These are phyloP conservation scores for Fusarium concolor DNA, from an alignment of 2,329 filamentous ascomycete genomes.

Conservation along the genomic window DNA sequence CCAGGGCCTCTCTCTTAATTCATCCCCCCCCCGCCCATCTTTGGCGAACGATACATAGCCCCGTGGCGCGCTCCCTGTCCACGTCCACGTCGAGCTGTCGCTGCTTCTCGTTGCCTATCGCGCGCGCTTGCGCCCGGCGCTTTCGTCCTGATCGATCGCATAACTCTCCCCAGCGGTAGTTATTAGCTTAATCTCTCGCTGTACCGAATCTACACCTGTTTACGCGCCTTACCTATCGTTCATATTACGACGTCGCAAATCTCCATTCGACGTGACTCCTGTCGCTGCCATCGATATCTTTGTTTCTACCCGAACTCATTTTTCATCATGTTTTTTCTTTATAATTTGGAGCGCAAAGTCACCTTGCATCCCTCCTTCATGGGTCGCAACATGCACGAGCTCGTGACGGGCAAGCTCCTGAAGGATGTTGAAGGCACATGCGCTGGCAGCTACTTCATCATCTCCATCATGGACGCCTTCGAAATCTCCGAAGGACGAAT, in stretches of 20 bases:
- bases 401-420: slow-evolving; percentile 88
- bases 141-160: slow-evolving; percentile 17
- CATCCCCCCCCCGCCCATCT: slow-evolving; percentile 10
- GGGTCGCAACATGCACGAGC: slow-evolving; percentile 89
- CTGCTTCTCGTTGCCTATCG: slow-evolving; percentile 9
- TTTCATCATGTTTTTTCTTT: slow-evolving; percentile 90
- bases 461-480: slow-evolving; percentile 96
- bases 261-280: slow-evolving; percentile 2
- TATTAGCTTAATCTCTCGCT: slow-evolving; percentile 5
- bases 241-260: slow-evolving; percentile 4
- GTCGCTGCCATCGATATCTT: slow-evolving; percentile 18
- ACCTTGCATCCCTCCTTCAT: slow-evolving; percentile 98
- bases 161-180: not conserved
- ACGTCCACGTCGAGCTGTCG: slow-evolving; percentile 11
- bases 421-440: slow-evolving; percentile 96
- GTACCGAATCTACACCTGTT: not conserved
- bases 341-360: slow-evolving; percentile 94
- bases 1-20: slow-evolving; percentile 12
- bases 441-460: slow-evolving; percentile 96
- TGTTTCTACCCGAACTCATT: slow-evolving; percentile 4
- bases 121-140: slow-evolving; percentile 16
- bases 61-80: slow-evolving; percentile 16
- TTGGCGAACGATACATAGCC: slow-evolving; percentile 1
- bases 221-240: not conserved
- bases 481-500: slow-evolving; percentile 95